These are phyloP conservation scores for Plicaturopsis crispa DNA, from an alignment of 768 basidiomycete species.

Conservation along the genomic window DNA sequence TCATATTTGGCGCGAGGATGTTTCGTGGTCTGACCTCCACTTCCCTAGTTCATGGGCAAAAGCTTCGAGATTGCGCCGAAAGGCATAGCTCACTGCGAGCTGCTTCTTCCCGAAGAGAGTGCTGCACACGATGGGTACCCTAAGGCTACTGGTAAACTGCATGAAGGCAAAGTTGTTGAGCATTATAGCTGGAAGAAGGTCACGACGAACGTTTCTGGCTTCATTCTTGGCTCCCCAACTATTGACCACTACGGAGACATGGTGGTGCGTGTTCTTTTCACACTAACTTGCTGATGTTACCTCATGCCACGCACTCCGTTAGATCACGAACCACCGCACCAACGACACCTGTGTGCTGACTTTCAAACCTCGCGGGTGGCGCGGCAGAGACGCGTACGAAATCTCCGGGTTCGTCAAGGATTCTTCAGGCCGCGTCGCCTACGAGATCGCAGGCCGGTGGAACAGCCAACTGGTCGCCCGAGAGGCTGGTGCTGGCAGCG, in stretches of 20 bases:
- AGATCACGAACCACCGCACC: constrained; percentile 88
- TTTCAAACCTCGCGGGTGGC: constrained; percentile 95
- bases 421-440: constrained; percentile 51
- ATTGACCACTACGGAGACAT: constrained; percentile 96
- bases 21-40: no score
- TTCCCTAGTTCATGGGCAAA: constrained; percentile 86
- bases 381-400: constrained; percentile 86
- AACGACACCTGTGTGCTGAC: constrained; percentile 82
- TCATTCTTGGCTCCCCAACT: constrained; percentile 82
- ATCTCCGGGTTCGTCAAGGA: constrained; percentile 83
- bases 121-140: constrained; percentile 62
- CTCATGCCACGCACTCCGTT: no score
- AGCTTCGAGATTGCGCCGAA: constrained; percentile 95
- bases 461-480: constrained; percentile 90
- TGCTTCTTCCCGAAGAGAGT: constrained; percentile 64
- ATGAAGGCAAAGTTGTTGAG: constrained; percentile 60
- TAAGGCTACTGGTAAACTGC: constrained; percentile 32
- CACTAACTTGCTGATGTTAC: constrained; percentile 1
- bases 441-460: constrained; percentile 95
- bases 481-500: constrained; percentile 39
- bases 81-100: constrained; percentile 85
- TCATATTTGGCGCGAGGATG: not conserved
- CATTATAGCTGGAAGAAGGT: constrained; percentile 97
- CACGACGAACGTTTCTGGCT: constrained; percentile 84
- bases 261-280: constrained; percentile 49